Evolutionary conservation across 306 rosid genomes (phyloP).

Genomic region (Fagus crenata): DNA sequence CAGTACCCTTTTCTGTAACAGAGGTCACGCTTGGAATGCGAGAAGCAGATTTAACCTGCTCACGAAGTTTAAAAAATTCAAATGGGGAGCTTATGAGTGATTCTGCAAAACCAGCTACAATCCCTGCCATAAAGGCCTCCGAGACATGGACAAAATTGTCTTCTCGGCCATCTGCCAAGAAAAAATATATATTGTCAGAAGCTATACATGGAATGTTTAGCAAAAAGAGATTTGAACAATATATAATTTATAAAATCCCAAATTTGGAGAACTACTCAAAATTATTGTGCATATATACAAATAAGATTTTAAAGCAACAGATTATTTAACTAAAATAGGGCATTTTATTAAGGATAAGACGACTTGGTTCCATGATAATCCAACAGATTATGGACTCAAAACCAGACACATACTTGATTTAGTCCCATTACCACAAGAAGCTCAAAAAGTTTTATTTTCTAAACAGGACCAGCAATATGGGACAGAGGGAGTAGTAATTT

Average conservation of each 20-base stretch:
- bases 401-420: too few species aligned
- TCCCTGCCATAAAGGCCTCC: conserved; percentile 82
- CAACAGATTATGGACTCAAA: too few species aligned
- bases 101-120: conserved; percentile 71
- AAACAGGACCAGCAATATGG: too few species aligned
- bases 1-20: conserved; percentile 47
- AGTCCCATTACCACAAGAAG: too few species aligned
- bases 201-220: too few species aligned
- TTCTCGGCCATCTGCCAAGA: conserved; percentile 74
- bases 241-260: neutral
- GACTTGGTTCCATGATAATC: too few species aligned
- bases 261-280: neutral
- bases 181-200: neutral
- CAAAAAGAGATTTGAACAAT: neutral
- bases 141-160: conserved; percentile 54
- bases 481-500: too few species aligned
- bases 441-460: too few species aligned
- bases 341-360: too few species aligned
- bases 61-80: conserved; percentile 82
- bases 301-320: too few species aligned
- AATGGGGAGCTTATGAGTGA: conserved; percentile 74
- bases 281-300: neutral
- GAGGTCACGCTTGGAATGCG: conserved; percentile 42
- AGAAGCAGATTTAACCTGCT: conserved; percentile 70
- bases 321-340: too few species aligned